A percentile compares a stretch with the other conserved stretches of the same genome.
These are phyloP conservation scores for Phalaenopsis equestris DNA, from an alignment of 106 monocot species.

Conservation along the genomic window DNA sequence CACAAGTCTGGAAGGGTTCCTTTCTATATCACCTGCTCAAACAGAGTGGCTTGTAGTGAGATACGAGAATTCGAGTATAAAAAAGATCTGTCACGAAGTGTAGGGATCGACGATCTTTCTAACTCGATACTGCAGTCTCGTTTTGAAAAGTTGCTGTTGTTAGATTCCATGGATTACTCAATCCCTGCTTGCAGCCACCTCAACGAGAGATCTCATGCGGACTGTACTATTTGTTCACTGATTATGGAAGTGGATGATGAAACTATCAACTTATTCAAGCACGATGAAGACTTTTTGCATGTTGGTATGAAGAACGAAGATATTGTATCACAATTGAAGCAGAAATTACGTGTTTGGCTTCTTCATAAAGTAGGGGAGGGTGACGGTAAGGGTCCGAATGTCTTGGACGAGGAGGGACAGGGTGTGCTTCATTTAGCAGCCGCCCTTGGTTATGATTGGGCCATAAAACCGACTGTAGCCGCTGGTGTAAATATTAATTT, in stretches of 20 bases:
- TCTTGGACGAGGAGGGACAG: constrained; percentile 69
- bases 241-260: constrained; percentile 47
- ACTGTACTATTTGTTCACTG: constrained; percentile 39
- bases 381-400: constrained; percentile 67
- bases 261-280: constrained; percentile 33
- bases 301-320: constrained; percentile 22
- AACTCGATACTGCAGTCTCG: constrained; percentile 50
- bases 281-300: constrained; percentile 15
- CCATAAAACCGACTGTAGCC: constrained; percentile 52
- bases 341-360: constrained; percentile 69
- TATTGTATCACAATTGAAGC: constrained; percentile 48
- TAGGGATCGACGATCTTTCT: constrained; percentile 32
- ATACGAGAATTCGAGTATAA: constrained; percentile 86
- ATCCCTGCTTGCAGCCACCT: constrained; percentile 1
- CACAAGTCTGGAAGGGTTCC: constrained; percentile 73
- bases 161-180: constrained; percentile 21
- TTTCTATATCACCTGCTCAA: constrained; percentile 86
- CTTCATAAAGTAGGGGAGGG: constrained; percentile 61
- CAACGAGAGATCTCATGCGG: constrained; percentile 29
- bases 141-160: constrained; percentile 53
- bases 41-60: constrained; percentile 89
- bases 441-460: constrained; percentile 94
- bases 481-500: constrained; percentile 84
- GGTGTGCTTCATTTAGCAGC: constrained; percentile 90
- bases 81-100: constrained; percentile 13